These are phyloP conservation scores for Euphrasia arctica DNA, from an alignment of 305 asterid species.

Conservation along the genomic window DNA sequence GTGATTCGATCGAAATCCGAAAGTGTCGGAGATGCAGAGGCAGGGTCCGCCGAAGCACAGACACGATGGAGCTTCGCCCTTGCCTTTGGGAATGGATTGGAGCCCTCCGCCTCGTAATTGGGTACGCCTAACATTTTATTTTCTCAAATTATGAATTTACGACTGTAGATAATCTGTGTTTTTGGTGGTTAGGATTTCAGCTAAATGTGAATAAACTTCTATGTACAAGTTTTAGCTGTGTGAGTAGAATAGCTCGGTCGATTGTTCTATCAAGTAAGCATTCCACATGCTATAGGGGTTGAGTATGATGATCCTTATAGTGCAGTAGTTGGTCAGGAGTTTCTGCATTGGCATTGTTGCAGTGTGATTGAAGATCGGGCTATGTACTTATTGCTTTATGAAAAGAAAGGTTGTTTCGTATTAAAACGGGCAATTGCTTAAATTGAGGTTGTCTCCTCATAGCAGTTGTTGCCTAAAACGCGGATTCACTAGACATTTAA, in stretches of 20 bases:
- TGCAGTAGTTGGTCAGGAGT: not conserved
- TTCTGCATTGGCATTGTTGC: no score
- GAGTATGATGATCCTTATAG: not conserved
- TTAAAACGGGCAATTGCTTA: not conserved
- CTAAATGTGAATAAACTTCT: not conserved
- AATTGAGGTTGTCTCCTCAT: no score
- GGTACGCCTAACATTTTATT: conserved; percentile 35
- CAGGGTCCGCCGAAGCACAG: conserved; percentile 95
- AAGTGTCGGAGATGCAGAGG: conserved; percentile 56
- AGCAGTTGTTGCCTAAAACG: not conserved
- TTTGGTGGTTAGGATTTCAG: conserved; percentile 19
- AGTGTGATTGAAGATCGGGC: no score
- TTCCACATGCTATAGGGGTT: no score
- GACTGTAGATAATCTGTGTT: conserved; percentile 16
- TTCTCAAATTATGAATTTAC: not conserved
- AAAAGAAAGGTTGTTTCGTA: not conserved
- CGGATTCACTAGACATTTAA: not conserved
- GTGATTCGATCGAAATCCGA: conserved; percentile 33
- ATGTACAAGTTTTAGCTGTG: conserved; percentile 4
- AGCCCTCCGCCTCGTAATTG: conserved; percentile 91
- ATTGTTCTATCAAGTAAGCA: not conserved
- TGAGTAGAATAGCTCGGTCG: conserved; percentile 9
- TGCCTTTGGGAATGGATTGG: conserved; percentile 99
- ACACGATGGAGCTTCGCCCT: conserved; percentile 98
- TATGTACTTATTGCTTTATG: no score